Evolutionary conservation across 495 filamentous ascomycete species (phyloP).

Genomic region (Tuber magnatum): DNA sequence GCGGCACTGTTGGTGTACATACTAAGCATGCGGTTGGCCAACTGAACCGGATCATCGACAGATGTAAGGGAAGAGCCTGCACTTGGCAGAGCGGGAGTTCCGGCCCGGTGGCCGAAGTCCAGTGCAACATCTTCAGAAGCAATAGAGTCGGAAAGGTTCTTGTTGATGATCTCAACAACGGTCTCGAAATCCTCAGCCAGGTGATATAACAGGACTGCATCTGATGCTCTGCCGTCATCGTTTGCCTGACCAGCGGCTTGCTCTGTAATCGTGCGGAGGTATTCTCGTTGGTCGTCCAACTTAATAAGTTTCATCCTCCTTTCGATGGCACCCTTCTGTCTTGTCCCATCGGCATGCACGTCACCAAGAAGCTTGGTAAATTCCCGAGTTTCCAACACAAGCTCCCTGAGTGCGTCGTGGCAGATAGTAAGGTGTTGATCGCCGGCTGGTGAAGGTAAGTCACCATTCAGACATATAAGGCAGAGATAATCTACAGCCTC

Average conservation of each 20-base stretch:
- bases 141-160: slow-evolving; percentile 80
- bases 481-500: slow-evolving; percentile 89
- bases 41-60: slow-evolving; percentile 72
- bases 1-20: slow-evolving; percentile 54
- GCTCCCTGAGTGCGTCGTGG: slow-evolving; percentile 89
- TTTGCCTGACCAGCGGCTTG: slow-evolving; percentile 87
- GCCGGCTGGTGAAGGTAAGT: slow-evolving; percentile 65
- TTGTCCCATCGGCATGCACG: slow-evolving; percentile 69
- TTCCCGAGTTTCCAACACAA: slow-evolving; percentile 87
- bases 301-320: slow-evolving; percentile 78
- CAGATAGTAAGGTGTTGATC: slow-evolving; percentile 72
- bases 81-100: slow-evolving; percentile 4
- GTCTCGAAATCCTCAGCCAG: slow-evolving; percentile 89
- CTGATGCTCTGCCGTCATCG: slow-evolving; percentile 82
- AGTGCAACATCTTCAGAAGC: slow-evolving; percentile 29
- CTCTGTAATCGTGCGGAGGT: slow-evolving; percentile 75
- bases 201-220: slow-evolving; percentile 90
- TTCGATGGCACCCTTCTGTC: slow-evolving; percentile 80
- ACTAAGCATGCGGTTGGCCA: slow-evolving; percentile 70
- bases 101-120: neutral
- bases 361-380: slow-evolving; percentile 92
- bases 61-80: slow-evolving; percentile 52
- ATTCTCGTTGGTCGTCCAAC: slow-evolving; percentile 68
- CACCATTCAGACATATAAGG: slow-evolving; percentile 85
- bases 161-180: slow-evolving; percentile 80